Evolutionary conservation across 441 rosid species (phyloP).

Genomic region (Euphorbia schlechtendalii): DNA sequence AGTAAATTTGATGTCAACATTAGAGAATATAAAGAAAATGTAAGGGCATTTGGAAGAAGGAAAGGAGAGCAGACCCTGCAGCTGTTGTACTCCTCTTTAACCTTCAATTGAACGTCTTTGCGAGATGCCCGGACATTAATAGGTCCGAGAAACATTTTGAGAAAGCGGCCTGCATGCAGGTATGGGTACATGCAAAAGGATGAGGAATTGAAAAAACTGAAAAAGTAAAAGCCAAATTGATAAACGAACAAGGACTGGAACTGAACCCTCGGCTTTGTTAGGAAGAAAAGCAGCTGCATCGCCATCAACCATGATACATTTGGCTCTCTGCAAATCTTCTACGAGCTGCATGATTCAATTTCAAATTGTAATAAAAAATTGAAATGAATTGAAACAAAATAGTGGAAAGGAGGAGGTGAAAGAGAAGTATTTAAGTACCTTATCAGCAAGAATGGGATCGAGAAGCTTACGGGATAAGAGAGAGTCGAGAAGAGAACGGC

Average conservation of each 20-base stretch:
- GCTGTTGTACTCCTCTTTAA: slow-evolving; percentile 96
- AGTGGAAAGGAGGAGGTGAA: slow-evolving; percentile 8
- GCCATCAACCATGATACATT: slow-evolving; percentile 61
- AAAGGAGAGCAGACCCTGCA: slow-evolving; percentile 48
- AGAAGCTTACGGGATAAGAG: slow-evolving; percentile 38
- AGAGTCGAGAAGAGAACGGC: slow-evolving; percentile 40
- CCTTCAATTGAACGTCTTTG: slow-evolving; percentile 89
- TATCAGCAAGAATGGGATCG: slow-evolving; percentile 54
- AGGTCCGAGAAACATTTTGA: slow-evolving; percentile 89
- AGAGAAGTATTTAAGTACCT: slow-evolving; percentile 29
- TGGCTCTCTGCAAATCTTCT: slow-evolving; percentile 76
- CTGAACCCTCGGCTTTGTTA: slow-evolving; percentile 54
- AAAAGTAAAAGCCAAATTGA: not conserved
- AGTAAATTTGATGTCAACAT: not conserved
- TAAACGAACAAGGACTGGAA: not conserved
- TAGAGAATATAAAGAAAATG: not conserved
- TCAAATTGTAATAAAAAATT: too few relatives aligned
- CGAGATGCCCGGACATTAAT: slow-evolving; percentile 83
- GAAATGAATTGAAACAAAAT: not conserved
- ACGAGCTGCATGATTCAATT: slow-evolving; percentile 40
- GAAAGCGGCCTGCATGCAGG: slow-evolving; percentile 55
- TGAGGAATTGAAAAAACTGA: not conserved
- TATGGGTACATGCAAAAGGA: not conserved
- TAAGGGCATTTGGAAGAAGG: not conserved
- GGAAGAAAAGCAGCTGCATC: slow-evolving; percentile 85